Conservation (phyloP, 805 yeast species). For the Myxozyma neotropica region DNA sequence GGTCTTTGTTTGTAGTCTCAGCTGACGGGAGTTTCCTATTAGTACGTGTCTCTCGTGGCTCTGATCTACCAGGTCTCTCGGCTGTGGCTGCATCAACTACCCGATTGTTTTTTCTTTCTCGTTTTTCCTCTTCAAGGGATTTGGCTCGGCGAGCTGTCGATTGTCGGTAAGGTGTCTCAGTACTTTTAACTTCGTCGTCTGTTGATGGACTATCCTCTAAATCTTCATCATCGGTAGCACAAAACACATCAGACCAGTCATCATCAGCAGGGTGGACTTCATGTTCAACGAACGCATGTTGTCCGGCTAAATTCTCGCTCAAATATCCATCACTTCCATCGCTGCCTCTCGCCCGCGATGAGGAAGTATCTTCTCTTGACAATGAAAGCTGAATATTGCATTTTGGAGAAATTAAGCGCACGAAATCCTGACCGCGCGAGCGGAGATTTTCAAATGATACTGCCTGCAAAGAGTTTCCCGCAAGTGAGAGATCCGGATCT, state of each 20-base stretch:
- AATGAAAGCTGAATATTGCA: conserved; percentile 12
- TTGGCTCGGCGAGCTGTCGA: conserved; percentile 5
- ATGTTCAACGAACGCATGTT: background rate
- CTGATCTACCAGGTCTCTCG: background rate
- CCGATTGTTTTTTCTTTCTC: conserved; percentile 1
- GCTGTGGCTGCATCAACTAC: conserved; percentile 11
- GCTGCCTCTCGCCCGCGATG: background rate
- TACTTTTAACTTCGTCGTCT: background rate
- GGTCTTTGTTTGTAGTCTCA: background rate
- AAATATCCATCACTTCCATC: background rate
- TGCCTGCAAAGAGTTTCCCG: background rate
- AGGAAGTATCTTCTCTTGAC: background rate
- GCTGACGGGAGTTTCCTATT: background rate
- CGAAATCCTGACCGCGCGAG: conserved; percentile 17
- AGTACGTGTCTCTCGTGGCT: background rate
- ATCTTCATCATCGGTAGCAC: background rate
- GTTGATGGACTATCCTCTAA: background rate
- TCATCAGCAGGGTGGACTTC: conserved; percentile 10
- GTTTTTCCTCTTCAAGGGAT: conserved; percentile 17
- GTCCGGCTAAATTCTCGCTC: background rate
- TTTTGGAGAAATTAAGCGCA: conserved; percentile 7
- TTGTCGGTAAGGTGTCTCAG: background rate
- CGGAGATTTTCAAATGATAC: background rate
- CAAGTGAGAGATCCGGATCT: conserved; percentile 4
- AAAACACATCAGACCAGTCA: conserved; percentile 33